Conservation (phyloP, 2,329 filamentous ascomycete species). For the Pestalotiopsis sp. region DNA sequence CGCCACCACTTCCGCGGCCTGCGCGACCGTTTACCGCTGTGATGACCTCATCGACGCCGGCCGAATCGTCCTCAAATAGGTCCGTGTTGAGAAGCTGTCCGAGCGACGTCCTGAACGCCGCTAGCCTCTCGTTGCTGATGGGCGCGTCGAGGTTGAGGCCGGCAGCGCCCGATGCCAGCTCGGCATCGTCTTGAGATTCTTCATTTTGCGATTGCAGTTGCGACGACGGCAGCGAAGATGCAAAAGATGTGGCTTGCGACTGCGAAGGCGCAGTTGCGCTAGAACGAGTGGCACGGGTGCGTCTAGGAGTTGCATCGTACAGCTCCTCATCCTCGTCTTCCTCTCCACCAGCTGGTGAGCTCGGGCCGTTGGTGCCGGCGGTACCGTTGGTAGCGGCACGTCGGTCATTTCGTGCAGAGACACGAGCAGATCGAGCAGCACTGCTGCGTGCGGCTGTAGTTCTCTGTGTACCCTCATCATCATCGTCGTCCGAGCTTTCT, state of each 20-base stretch:
- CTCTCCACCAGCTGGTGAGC: conserved; percentile 26
- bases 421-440: conserved; percentile 34
- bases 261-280: conserved; percentile 37
- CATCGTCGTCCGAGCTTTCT: conserved; percentile 60
- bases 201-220: conserved; percentile 55
- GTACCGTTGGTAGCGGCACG: conserved; percentile 27
- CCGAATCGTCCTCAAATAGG: conserved; percentile 86
- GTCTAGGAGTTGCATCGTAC: conserved; percentile 43
- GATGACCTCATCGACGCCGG: conserved; percentile 73
- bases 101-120: conserved; percentile 76
- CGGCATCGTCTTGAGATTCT: conserved; percentile 41
- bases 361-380: conserved; percentile 26
- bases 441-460: conserved; percentile 41
- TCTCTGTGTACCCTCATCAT: conserved; percentile 31
- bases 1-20: conserved; percentile 49
- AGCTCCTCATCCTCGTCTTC: conserved; percentile 53
- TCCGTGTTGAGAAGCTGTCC: conserved; percentile 80
- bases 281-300: conserved; percentile 36
- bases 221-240: conserved; percentile 78
- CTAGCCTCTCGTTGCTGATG: conserved; percentile 65
- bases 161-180: conserved; percentile 33
- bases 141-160: conserved; percentile 42
- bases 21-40: conserved; percentile 77
- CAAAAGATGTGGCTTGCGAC: conserved; percentile 62
- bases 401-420: conserved; percentile 24